Conservation (phyloP, 1,139 yeast genomes). For the Yamadazyma membranifaciens region DNA sequence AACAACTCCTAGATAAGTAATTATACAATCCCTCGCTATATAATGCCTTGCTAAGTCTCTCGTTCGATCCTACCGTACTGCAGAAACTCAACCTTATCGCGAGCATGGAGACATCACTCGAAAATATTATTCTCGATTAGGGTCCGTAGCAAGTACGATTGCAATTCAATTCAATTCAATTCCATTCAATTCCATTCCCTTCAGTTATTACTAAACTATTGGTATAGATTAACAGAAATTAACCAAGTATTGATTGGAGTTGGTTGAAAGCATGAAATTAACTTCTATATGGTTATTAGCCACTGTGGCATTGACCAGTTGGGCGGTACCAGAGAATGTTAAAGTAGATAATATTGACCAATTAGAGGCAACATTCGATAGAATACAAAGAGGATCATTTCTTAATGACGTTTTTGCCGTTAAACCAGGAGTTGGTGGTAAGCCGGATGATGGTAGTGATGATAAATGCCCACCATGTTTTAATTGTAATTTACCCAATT, state of each 20-base stretch:
- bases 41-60: not conserved
- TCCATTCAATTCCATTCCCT: no score
- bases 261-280: no score
- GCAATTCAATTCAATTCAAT: no score
- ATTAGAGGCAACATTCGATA: slow-evolving; percentile 22
- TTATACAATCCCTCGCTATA: not conserved
- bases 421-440: slow-evolving; percentile 17
- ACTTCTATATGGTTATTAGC: no score
- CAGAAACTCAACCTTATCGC: not conserved
- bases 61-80: not conserved
- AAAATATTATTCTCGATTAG: not conserved
- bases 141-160: no score
- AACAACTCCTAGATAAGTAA: not conserved
- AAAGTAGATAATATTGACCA: slow-evolving; percentile 11
- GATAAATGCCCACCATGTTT: slow-evolving; percentile 81
- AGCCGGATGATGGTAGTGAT: slow-evolving; percentile 14
- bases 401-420: slow-evolving; percentile 28
- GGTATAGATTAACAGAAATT: no score
- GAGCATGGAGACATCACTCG: slow-evolving; percentile 1
- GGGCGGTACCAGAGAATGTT: not conserved
- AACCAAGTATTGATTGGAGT: no score
- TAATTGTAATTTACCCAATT: slow-evolving; percentile 90
- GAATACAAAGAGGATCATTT: slow-evolving; percentile 24
- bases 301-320: no score
- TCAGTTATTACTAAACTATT: no score